These are phyloP conservation scores for Keithomyces neogunnii DNA, from an alignment of 2,329 filamentous ascomycete genomes.

Conservation along the genomic window DNA sequence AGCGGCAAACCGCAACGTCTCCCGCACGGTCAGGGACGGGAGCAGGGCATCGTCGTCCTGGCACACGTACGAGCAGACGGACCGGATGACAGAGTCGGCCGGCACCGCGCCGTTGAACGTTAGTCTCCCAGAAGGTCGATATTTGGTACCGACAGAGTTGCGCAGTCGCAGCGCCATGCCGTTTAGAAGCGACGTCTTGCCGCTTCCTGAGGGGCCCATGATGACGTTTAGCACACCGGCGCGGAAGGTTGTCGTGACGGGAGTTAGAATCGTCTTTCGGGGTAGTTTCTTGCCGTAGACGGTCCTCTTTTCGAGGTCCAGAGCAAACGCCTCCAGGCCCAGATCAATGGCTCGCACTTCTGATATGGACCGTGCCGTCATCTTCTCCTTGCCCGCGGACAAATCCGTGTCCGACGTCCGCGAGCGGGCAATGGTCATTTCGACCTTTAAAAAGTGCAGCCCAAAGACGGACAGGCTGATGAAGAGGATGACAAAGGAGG, in stretches of 20 bases:
- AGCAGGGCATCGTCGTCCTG: slow-evolving; percentile 71
- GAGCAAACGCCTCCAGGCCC: slow-evolving; percentile 52
- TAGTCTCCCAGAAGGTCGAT: slow-evolving; percentile 53
- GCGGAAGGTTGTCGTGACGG: slow-evolving; percentile 57
- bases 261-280: slow-evolving; percentile 54
- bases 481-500: slow-evolving; percentile 57
- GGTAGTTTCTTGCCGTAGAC: slow-evolving; percentile 41
- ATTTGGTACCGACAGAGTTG: slow-evolving; percentile 52
- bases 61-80: slow-evolving; percentile 67
- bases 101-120: slow-evolving; percentile 63
- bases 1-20: slow-evolving; percentile 64
- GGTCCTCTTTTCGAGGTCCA: slow-evolving; percentile 56
- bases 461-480: slow-evolving; percentile 51
- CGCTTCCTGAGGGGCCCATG: slow-evolving; percentile 71
- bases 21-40: slow-evolving; percentile 65
- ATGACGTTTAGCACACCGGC: slow-evolving; percentile 66
- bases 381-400: slow-evolving; percentile 63
- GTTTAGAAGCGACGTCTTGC: slow-evolving; percentile 68
- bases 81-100: slow-evolving; percentile 59
- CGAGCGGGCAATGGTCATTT: slow-evolving; percentile 61
- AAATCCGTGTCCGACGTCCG: slow-evolving; percentile 50
- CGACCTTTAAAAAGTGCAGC: slow-evolving; percentile 54
- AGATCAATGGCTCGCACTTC: slow-evolving; percentile 56
- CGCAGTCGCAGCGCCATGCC: slow-evolving; percentile 61
- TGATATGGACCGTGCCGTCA: slow-evolving; percentile 42